Evolutionary conservation across 2,329 filamentous ascomycete genomes (phyloP).

Genomic region (Xylaria sp.): DNA sequence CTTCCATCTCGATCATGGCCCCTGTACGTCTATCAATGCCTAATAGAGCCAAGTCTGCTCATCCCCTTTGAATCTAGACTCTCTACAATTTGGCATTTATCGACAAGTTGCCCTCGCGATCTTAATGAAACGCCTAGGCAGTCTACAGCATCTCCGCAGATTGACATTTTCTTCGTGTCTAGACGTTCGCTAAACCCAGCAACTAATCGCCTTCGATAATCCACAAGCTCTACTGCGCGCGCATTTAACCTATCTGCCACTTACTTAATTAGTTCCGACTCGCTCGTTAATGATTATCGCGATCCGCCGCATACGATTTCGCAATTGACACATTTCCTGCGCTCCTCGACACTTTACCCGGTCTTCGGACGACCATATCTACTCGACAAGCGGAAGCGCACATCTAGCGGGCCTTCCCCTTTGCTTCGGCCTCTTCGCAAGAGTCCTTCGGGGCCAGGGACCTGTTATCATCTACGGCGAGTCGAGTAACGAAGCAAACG

Average conservation of each 20-base stretch:
- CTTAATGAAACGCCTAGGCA: constrained; percentile 1
- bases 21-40: constrained; percentile 27
- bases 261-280: constrained; percentile 8
- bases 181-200: background rate
- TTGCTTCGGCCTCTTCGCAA: constrained; percentile 11
- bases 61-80: constrained; percentile 31
- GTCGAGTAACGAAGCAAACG: constrained; percentile 16
- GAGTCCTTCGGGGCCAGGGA: constrained; percentile 18
- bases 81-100: constrained; percentile 15
- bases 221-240: background rate
- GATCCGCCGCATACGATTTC: constrained; percentile 1
- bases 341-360: constrained; percentile 9
- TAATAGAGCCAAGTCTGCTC: constrained; percentile 25
- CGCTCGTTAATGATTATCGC: constrained; percentile 17
- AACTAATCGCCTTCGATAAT: background rate
- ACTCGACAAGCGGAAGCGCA: constrained; percentile 4
- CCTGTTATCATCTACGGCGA: constrained; percentile 9
- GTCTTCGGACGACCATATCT: constrained; percentile 6
- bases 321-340: constrained; percentile 20
- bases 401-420: constrained; percentile 10
- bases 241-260: background rate
- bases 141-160: constrained; percentile 16
- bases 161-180: constrained; percentile 13
- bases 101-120: constrained; percentile 26
- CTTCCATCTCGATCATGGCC: constrained; percentile 14